phyloP scores from a whole-genome alignment of 148 eudicot species.

The Gaultheria prostrata region DNA sequence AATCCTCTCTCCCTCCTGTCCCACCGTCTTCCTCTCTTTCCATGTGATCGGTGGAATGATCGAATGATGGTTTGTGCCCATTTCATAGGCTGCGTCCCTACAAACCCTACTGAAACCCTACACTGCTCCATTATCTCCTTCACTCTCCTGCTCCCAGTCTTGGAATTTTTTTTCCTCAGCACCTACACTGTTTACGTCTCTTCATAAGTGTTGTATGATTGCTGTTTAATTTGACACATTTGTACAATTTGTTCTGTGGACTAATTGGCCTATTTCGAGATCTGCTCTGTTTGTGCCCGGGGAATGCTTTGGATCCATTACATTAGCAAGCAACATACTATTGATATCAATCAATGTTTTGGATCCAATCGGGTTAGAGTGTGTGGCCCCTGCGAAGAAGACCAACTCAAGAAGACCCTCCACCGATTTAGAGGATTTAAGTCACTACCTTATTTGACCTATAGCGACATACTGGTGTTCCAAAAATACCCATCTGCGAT shows the following conservation, averaged over 20 bases:
- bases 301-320: too few relatives aligned
- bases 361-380: not conserved
- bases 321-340: not conserved
- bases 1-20: not conserved
- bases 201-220: not conserved
- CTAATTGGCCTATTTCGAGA: not conserved
- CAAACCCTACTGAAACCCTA: not conserved
- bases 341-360: not conserved
- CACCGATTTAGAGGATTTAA: not conserved
- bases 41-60: not conserved
- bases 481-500: not conserved
- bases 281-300: too few relatives aligned
- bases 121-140: not conserved
- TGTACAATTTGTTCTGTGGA: not conserved
- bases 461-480: not conserved
- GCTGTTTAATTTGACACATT: not conserved
- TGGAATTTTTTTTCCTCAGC: not conserved
- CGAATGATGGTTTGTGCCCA: not conserved
- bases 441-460: not conserved
- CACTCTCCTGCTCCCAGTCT: not conserved
- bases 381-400: not conserved
- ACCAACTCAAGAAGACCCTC: not conserved
- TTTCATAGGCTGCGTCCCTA: not conserved
- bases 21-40: not conserved
- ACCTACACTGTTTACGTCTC: not conserved